A percentile compares a stretch with the other conserved stretches of the same genome.
Evolutionary conservation across 345 rosid genomes (phyloP).

Genomic region (Eucalyptus cloeziana): DNA sequence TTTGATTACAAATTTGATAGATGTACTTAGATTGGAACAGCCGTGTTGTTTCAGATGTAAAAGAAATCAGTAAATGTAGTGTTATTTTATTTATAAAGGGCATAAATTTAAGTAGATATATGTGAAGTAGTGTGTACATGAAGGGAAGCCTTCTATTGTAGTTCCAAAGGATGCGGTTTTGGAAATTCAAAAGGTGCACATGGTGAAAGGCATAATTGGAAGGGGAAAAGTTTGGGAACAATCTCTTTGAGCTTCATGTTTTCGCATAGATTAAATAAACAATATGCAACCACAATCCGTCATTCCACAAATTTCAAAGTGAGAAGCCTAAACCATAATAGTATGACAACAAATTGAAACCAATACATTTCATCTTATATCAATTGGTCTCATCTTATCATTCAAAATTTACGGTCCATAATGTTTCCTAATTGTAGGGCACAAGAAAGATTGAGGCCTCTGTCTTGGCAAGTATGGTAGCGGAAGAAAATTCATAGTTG

Average conservation of each 20-base stretch:
- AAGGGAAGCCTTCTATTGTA: not conserved
- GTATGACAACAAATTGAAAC: not conserved
- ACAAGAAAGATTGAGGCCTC: not conserved
- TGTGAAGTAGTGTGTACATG: not conserved
- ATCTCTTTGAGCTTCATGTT: fast-evolving
- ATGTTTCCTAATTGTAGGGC: not conserved
- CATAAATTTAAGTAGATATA: not conserved
- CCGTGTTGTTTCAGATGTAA: not conserved
- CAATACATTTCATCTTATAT: fast-evolving
- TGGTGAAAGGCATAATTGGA: not conserved
- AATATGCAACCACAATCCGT: fast-evolving
- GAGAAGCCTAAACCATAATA: not conserved
- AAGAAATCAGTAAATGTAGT: not conserved
- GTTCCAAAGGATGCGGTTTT: not conserved
- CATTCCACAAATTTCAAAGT: not conserved
- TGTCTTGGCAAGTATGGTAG: not conserved
- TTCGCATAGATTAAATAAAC: not conserved
- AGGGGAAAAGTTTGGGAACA: fast-evolving
- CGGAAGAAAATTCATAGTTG: not conserved
- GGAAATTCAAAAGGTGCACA: not conserved
- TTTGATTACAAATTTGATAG: not conserved
- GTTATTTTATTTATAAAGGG: not conserved
- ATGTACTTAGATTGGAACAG: not conserved
- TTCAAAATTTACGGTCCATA: not conserved
- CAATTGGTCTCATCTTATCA: not conserved